Conservation (phyloP, 2,329 filamentous ascomycete genomes). For the Chaetomiaceae sp. region DNA sequence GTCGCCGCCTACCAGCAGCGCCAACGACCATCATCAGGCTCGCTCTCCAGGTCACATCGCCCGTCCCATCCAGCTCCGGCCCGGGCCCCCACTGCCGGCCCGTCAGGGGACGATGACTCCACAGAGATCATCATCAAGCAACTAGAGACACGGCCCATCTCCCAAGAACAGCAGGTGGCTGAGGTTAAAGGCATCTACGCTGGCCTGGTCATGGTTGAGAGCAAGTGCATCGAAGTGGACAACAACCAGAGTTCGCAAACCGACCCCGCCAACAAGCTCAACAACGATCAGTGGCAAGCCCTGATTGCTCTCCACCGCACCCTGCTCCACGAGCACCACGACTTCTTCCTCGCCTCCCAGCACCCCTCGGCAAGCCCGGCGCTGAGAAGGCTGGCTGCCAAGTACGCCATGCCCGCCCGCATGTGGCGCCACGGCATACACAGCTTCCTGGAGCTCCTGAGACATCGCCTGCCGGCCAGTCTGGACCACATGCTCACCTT, state of each 20-base stretch:
- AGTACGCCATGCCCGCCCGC: constrained; percentile 85
- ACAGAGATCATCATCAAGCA: constrained; percentile 39
- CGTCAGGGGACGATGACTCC: constrained; percentile 18
- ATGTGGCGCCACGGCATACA: constrained; percentile 97
- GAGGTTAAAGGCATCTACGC: constrained; percentile 84
- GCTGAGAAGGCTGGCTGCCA: constrained; percentile 64
- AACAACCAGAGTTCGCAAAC: constrained; percentile 51
- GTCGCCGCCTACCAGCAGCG: constrained; percentile 21
- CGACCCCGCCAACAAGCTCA: constrained; percentile 42
- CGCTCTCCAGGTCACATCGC: constrained; percentile 12
- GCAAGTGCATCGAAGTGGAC: constrained; percentile 81
- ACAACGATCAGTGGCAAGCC: too few relatives aligned
- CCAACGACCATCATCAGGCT: constrained; percentile 12
- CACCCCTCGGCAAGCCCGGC: constrained; percentile 72
- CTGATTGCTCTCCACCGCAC: constrained; percentile 76
- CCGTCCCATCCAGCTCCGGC: constrained; percentile 9
- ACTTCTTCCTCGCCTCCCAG: constrained; percentile 82
- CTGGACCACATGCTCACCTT: constrained; percentile 89
- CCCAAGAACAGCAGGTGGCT: constrained; percentile 70
- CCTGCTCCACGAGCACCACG: constrained; percentile 74
- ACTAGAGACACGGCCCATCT: constrained; percentile 64
- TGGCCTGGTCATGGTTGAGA: constrained; percentile 79
- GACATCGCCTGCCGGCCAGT: constrained; percentile 69
- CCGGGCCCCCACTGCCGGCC: background rate
- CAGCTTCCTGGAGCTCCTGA: constrained; percentile 71